Percentiles rank a stretch among this genome's conserved stretches.
phyloP scores from a whole-genome alignment of 1,284 basidiomycete species.

The Trichosporon sp. region DNA sequence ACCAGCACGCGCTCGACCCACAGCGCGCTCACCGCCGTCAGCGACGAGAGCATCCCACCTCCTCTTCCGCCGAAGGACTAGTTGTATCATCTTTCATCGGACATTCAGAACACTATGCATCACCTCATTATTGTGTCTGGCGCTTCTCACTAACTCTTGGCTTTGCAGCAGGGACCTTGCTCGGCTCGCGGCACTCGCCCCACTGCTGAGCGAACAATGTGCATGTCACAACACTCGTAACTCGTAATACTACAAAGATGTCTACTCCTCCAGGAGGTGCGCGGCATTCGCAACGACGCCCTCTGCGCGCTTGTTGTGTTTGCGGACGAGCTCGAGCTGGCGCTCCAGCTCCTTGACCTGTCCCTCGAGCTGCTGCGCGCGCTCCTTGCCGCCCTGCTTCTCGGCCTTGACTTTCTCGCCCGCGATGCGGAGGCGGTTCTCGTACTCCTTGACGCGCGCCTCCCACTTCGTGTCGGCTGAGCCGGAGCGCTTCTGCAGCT shows the following conservation, averaged over 20 bases:
- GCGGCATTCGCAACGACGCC: slow-evolving; percentile 39
- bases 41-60: not conserved
- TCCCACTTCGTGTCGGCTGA: slow-evolving; percentile 83
- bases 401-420: slow-evolving; percentile 95
- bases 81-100: not conserved
- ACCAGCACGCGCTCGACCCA: not conserved
- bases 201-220: no score
- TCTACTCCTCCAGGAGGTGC: slow-evolving; percentile 26
- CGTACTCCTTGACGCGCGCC: slow-evolving; percentile 84
- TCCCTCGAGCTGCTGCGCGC: slow-evolving; percentile 52
- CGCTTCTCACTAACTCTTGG: no score
- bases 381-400: slow-evolving; percentile 88
- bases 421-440: slow-evolving; percentile 71
- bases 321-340: slow-evolving; percentile 37
- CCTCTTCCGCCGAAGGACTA: not conserved
- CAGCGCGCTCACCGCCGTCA: not conserved
- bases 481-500: slow-evolving; percentile 64
- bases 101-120: no score
- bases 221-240: not conserved
- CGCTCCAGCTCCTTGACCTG: slow-evolving; percentile 48
- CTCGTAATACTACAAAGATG: not conserved
- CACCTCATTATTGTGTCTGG: no score
- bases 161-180: no score
- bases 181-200: no score
- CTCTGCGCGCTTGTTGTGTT: slow-evolving; percentile 39